Evolutionary conservation across 805 yeast species (phyloP), one percentile per base, ranked within the genome.

Genomic region (Yamadazyma endophytica): DNA sequence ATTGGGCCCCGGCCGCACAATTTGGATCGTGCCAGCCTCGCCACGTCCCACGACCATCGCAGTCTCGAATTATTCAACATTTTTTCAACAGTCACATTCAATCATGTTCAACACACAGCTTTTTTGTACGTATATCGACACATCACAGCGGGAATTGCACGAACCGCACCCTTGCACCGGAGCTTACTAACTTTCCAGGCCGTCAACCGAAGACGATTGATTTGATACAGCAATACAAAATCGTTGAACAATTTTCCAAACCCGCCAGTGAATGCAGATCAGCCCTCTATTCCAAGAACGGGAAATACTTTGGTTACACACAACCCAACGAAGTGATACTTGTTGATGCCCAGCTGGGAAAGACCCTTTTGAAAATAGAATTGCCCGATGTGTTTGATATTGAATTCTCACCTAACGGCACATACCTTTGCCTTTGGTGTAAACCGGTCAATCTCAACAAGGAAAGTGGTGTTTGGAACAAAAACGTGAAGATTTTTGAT

Each of bases 351-450:
- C n/a, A 27, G 3, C 42, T 82, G 13, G 58, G 64, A 5, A 46
- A 61, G 12, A 25, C 58, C 13, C 51, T 73, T 26, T 62, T 68
- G 33, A 63, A 57, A 26, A 57, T 87, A 30, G 77, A 73, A 21
- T 61, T 79, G 29, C 52, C 65, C 19, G 95, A 87, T 41, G 84
- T 80, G 12, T 78, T 80, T 49, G 97, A 92, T 52, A 54, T 92
- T 47, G 76, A 77, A 39, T 88, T 92, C 56, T 85, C 96, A n/a
- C 95, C 97, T 7, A 68, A 75, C 28, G 97, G 96, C 11, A 75
- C 77, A 27, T 89, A 69, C 51, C 58, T 92, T 41, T 75, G 85
- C 42, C 77, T 95, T 22, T 92, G 97, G 96, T 87, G 87, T 45
- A 85, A 87, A 50, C 95, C 97, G 4, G 62, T 74, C 29, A 74